phyloP scores from a whole-genome alignment of 495 filamentous ascomycete species.

The Oidiodendron maius region DNA sequence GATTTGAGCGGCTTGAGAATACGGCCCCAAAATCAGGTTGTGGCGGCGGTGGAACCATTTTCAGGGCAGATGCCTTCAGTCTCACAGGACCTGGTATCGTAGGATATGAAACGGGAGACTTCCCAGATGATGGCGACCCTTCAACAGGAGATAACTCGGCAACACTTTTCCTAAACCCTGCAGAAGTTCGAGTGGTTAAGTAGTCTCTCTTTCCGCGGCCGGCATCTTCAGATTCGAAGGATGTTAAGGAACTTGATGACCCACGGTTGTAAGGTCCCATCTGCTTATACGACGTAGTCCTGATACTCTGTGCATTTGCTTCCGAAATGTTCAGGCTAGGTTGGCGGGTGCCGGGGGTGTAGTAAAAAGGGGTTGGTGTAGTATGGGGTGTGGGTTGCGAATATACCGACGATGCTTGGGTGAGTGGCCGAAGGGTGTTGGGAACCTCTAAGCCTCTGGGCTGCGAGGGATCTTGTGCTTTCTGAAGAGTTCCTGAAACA shows the following conservation, averaged over 20 bases:
- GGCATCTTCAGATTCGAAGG: constrained; percentile 19
- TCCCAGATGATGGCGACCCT: constrained; percentile 36
- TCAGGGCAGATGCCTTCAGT: constrained; percentile 14
- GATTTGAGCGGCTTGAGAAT: constrained; percentile 18
- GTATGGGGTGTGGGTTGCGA: neutral
- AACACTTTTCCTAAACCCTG: constrained; percentile 20
- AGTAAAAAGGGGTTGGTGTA: constrained; percentile 6
- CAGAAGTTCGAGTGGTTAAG: no score
- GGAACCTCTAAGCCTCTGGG: neutral
- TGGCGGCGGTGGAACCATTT: constrained; percentile 27
- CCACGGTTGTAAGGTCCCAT: constrained; percentile 13
- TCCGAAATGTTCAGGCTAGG: constrained; percentile 1
- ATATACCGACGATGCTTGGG: neutral
- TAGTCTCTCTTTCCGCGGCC: no score
- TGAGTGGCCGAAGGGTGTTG: neutral
- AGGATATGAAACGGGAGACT: constrained; percentile 37
- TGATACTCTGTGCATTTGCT: neutral
- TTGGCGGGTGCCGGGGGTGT: constrained; percentile 2
- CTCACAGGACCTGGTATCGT: constrained; percentile 26
- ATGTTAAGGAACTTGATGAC: constrained; percentile 23
- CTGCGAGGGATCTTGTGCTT: neutral
- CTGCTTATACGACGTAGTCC: constrained; percentile 11
- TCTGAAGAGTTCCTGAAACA: neutral
- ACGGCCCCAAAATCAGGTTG: constrained; percentile 25
- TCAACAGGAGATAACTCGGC: constrained; percentile 37